Conservation (phyloP, 495 filamentous ascomycete genomes). For the Penicillium odoratum region DNA sequence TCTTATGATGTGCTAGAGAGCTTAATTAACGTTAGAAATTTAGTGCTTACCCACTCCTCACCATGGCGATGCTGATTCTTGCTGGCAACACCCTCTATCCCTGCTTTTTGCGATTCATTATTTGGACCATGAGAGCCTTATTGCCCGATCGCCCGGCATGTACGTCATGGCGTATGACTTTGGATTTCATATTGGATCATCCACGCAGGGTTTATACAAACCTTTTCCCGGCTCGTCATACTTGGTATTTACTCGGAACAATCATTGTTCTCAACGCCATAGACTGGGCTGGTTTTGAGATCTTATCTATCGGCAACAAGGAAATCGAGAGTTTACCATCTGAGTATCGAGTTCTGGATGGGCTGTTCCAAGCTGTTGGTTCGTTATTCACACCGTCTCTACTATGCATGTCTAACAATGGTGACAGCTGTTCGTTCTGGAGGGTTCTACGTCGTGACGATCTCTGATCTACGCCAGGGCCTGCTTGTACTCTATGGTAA, state of each 20-base stretch:
- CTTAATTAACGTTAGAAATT: conserved; percentile 11
- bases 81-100: conserved; percentile 84
- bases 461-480: conserved; percentile 67
- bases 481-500: conserved; percentile 71
- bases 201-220: conserved; percentile 77
- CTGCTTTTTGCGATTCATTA: conserved; percentile 72
- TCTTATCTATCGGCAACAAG: conserved; percentile 73
- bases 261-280: conserved; percentile 74
- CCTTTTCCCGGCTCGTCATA: conserved; percentile 73
- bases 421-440: conserved; percentile 68
- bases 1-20: too few species aligned
- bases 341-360: conserved; percentile 66
- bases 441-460: conserved; percentile 80
- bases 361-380: conserved; percentile 76
- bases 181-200: conserved; percentile 79
- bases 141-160: conserved; percentile 45
- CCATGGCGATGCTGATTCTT: conserved; percentile 74
- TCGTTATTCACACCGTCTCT: background rate
- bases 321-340: conserved; percentile 57
- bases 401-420: conserved; percentile 3
- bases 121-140: conserved; percentile 61
- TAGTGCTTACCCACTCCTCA: conserved; percentile 66
- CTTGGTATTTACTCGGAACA: conserved; percentile 76
- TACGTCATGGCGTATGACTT: conserved; percentile 58
- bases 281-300: conserved; percentile 79